Base-by-base conservation (phyloP, 2,329 filamentous ascomycete species). In the Taxawa tesnikishii region DNA sequence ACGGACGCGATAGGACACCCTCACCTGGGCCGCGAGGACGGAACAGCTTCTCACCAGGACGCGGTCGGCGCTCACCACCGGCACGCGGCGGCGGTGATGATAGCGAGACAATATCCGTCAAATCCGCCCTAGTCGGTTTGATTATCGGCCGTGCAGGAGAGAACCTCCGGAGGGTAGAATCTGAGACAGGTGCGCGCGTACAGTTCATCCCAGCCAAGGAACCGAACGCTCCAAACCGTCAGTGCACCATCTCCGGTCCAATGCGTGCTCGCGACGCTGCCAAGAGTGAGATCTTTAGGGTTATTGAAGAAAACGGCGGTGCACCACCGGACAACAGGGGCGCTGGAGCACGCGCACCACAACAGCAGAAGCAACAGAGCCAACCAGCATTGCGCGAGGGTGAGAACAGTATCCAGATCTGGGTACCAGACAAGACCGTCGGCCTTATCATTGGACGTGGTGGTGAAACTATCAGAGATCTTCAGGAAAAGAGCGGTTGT, bases 391-490 rank as follows among this genome's bases (percentile, higher is more conserved):
- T 82, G 37, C 74, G 79, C 39, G 82, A 88, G 38, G 82, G 79
- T 38, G 85, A 93, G 54, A 81, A 88, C 45, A 83, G 77, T 50
- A 76, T 85, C 51, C 83, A 93, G 57, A 92, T 94, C 48, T 90
- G 93, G 82, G 85, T 94, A 12, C 85, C 85, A 28, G 85, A 94
- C 59, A 79, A 84, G 48, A 94, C 85, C 6, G 85, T 94, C 38
- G 85, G 85, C 31, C 66, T 94, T 28, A 94, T 94, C 46, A 94
- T 94, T 50, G 85, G 85, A n/a, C 80, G 85, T 44, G 83, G 83
- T 25, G 85, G 85, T 37, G 85, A 94, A 60, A 94, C 85, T 2
- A 94, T 94, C 48, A 78, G 84, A 49, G 85, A 94, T 52, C 67
- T 94, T 15, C 87, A 94, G 59, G 85, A 94, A 55, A 72, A 83